Evolutionary conservation across 176 grass and related monocot genomes (phyloP).

Genomic region (Phoenix roebelenii): DNA sequence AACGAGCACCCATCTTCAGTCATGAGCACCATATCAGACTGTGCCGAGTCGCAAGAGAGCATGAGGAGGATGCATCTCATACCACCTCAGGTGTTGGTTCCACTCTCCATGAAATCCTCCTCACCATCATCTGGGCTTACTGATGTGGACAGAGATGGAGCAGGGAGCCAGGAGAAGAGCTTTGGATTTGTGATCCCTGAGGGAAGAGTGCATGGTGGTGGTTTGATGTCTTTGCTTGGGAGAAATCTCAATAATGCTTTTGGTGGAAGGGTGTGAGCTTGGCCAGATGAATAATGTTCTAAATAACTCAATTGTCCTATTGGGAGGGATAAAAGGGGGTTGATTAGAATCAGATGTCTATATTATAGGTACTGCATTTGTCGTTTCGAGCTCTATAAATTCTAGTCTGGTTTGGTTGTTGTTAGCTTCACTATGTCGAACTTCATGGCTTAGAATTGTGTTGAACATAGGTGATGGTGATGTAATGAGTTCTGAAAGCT

Average conservation of each 20-base stretch:
- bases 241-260: conserved; percentile 52
- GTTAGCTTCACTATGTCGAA: too few relatives aligned
- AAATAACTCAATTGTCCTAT: too few relatives aligned
- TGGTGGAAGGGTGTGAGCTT: conserved; percentile 2
- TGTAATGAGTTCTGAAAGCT: too few relatives aligned
- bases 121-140: conserved; percentile 6
- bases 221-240: conserved; percentile 45
- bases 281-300: too few relatives aligned
- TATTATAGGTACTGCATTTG: too few relatives aligned
- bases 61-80: conserved; percentile 32
- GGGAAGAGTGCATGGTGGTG: conserved; percentile 63
- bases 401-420: too few relatives aligned
- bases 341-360: too few relatives aligned
- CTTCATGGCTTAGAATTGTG: too few relatives aligned
- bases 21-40: conserved; percentile 41
- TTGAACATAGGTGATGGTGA: too few relatives aligned
- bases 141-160: conserved; percentile 24
- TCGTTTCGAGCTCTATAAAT: too few relatives aligned
- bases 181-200: conserved; percentile 26
- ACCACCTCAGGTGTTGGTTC: conserved; percentile 60
- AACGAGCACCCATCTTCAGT: conserved; percentile 30
- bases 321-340: too few relatives aligned
- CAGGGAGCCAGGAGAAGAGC: background rate
- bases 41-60: conserved; percentile 19
- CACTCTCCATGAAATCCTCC: conserved; percentile 44